A percentile compares a stretch with the other conserved stretches of the same genome.
These are phyloP conservation scores for Paratinospora sagittata DNA, from an alignment of 164 flowering plant species.

Conservation along the genomic window DNA sequence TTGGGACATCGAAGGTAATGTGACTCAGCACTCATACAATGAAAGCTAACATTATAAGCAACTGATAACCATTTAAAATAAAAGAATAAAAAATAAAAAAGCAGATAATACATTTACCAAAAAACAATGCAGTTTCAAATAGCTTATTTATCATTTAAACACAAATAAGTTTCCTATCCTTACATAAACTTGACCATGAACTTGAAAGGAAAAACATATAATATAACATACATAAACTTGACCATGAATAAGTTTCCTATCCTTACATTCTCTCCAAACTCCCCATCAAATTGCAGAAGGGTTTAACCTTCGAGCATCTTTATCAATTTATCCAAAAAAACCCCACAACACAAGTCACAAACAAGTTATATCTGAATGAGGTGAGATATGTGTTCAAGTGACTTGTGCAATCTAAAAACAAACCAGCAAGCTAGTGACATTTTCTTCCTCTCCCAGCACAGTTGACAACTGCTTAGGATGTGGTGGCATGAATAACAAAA, in stretches of 20 bases:
- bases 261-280: not conserved
- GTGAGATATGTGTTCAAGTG: no score
- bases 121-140: no score
- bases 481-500: no score
- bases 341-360: no score
- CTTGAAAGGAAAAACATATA: no score
- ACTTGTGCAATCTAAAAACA: no score
- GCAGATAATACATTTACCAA: not conserved
- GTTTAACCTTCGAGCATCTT: not conserved
- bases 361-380: not conserved
- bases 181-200: not conserved
- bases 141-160: no score
- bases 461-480: not conserved
- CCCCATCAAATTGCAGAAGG: not conserved
- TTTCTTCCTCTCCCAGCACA: no score
- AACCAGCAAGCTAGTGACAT: no score
- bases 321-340: not conserved
- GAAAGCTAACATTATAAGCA: not conserved
- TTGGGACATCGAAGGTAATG: not conserved
- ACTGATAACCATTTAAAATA: not conserved
- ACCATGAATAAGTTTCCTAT: not conserved
- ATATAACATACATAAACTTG: not conserved
- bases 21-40: not conserved
- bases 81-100: no score
- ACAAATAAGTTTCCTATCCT: no score